phyloP scores from a whole-genome alignment of 768 basidiomycete genomes.

The Lanmaoa pseudosensibilis region DNA sequence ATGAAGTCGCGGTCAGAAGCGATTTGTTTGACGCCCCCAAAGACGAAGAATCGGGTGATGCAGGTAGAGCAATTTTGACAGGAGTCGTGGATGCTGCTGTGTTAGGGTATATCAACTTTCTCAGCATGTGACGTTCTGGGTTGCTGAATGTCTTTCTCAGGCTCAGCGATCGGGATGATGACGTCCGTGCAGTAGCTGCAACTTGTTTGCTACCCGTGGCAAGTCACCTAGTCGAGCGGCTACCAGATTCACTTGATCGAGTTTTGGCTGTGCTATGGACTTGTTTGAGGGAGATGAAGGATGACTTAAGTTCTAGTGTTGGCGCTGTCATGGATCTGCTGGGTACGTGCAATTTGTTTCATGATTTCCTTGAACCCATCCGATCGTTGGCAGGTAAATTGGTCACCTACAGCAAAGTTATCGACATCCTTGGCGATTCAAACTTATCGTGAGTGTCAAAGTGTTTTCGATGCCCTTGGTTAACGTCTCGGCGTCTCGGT shows the following conservation, averaged over 20 bases:
- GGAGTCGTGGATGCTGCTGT: constrained; percentile 90
- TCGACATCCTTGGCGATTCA: constrained; percentile 68
- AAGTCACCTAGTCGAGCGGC: constrained; percentile 68
- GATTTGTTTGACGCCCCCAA: constrained; percentile 62
- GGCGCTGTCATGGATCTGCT: constrained; percentile 97
- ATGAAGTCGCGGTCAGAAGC: constrained; percentile 91
- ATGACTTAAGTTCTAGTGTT: constrained; percentile 94
- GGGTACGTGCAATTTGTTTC: constrained; percentile 46
- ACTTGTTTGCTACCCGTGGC: constrained; percentile 90
- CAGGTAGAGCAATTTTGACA: constrained; percentile 59
- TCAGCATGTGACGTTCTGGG: neutral
- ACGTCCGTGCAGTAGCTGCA: constrained; percentile 94
- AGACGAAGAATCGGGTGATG: constrained; percentile 37
- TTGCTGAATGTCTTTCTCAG: constrained; percentile 41
- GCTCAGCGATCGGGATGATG: constrained; percentile 88
- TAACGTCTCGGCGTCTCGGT: neutral
- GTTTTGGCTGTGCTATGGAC: constrained; percentile 88
- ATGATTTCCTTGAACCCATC: constrained; percentile 1
- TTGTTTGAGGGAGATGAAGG: constrained; percentile 90
- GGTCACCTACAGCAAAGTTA: constrained; percentile 76
- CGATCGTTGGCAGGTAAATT: constrained; percentile 60
- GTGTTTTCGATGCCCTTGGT: neutral
- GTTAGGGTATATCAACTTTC: constrained; percentile 59
- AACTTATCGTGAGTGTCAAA: constrained; percentile 60
- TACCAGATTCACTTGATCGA: constrained; percentile 68